Evolutionary conservation across 495 filamentous ascomycete genomes (phyloP).

Genomic region (Trichoderma gamsii): DNA sequence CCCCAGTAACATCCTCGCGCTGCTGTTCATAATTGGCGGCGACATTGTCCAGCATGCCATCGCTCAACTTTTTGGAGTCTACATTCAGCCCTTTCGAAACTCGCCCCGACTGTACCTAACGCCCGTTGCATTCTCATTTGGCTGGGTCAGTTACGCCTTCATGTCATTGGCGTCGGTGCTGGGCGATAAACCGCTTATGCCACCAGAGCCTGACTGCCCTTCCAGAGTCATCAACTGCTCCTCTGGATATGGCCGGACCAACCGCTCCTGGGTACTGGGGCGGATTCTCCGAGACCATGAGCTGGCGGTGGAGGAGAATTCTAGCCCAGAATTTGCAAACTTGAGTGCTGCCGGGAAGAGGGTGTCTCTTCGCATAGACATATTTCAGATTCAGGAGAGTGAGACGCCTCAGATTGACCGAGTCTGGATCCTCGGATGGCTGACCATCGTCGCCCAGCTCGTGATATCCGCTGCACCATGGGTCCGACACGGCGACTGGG

Average conservation of each 20-base stretch:
- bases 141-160: too few species aligned
- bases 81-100: too few species aligned
- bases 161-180: too few species aligned
- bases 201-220: constrained; percentile 29
- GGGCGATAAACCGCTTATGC: too few species aligned
- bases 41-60: too few species aligned
- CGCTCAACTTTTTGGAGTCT: too few species aligned
- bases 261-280: constrained; percentile 45
- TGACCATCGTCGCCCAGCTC: constrained; percentile 37
- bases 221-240: constrained; percentile 39
- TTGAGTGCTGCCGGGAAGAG: constrained; percentile 26
- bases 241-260: constrained; percentile 37
- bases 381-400: neutral
- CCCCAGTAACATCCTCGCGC: too few species aligned
- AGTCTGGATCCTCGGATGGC: constrained; percentile 26
- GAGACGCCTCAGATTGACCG: constrained; percentile 1
- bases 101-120: too few species aligned
- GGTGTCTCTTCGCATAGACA: too few species aligned
- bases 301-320: neutral
- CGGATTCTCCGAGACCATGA: constrained; percentile 46
- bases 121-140: too few species aligned
- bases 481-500: constrained; percentile 38
- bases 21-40: too few species aligned
- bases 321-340: neutral
- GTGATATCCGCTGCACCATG: constrained; percentile 42